Percentiles rank a stretch among this genome's conserved stretches.
phyloP scores from a whole-genome alignment of 176 grass and related monocot species.

The Cenchrus americanus region DNA sequence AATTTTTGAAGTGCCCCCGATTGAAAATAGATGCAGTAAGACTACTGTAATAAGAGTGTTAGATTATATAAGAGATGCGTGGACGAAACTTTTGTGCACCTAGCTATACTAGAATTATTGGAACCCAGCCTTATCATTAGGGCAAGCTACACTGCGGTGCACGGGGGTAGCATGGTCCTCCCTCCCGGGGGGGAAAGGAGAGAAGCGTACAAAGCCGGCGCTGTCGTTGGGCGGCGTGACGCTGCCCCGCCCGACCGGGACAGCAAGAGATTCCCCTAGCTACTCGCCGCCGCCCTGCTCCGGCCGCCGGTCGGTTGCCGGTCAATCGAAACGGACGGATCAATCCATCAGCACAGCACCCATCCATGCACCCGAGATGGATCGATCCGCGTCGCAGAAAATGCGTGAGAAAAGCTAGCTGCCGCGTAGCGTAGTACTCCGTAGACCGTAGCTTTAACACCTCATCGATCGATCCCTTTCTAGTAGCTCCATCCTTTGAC shows the following conservation, averaged over 20 bases:
- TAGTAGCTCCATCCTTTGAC: too few relatives aligned
- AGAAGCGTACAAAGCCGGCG: constrained; percentile 36
- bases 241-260: constrained; percentile 1
- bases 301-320: neutral
- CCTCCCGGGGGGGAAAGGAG: neutral
- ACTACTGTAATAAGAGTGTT: too few relatives aligned
- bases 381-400: neutral
- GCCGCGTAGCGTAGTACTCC: too few relatives aligned
- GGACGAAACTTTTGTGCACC: neutral
- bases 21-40: too few relatives aligned
- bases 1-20: too few relatives aligned
- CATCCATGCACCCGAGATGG: neutral
- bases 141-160: neutral
- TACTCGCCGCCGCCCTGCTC: too few relatives aligned
- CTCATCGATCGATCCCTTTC: too few relatives aligned
- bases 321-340: neutral
- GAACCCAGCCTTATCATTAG: neutral
- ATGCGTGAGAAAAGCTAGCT: too few relatives aligned
- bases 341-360: neutral
- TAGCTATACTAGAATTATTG: neutral
- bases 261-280: constrained; percentile 17
- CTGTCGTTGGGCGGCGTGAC: constrained; percentile 29
- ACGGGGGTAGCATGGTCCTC: neutral
- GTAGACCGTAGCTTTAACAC: too few relatives aligned
- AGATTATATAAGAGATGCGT: neutral